These are phyloP conservation scores for Tephrocybe sp. DNA, from an alignment of 768 basidiomycete genomes.

Conservation along the genomic window DNA sequence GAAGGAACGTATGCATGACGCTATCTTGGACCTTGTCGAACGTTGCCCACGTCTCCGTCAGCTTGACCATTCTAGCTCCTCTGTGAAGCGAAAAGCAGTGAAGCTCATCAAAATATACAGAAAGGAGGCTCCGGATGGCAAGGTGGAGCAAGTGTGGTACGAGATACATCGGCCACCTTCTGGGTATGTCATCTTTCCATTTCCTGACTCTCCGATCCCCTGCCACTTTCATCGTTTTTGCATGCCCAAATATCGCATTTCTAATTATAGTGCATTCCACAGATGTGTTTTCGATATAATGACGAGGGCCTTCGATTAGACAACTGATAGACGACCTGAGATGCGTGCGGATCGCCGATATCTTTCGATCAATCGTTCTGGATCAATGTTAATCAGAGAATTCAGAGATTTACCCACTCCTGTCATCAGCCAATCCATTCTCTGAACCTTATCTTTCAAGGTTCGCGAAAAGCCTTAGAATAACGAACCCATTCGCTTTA, in stretches of 20 bases:
- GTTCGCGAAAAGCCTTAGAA: too few relatives aligned
- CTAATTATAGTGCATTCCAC: not conserved
- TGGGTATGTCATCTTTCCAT: conserved; percentile 22
- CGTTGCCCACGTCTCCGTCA: conserved; percentile 40
- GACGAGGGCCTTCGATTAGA: not conserved
- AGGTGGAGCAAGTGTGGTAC: conserved; percentile 30
- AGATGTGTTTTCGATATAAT: conserved; percentile 10
- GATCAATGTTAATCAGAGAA: too few relatives aligned
- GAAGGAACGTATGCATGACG: conserved; percentile 39
- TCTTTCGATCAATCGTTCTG: too few relatives aligned
- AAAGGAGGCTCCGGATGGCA: conserved; percentile 24
- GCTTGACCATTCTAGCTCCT: conserved; percentile 39
- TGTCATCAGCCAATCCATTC: too few relatives aligned
- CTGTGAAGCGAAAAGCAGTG: conserved; percentile 30
- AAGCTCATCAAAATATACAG: conserved; percentile 40
- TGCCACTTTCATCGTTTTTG: not conserved
- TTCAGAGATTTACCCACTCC: too few relatives aligned
- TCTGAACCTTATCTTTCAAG: too few relatives aligned
- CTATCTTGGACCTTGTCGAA: conserved; percentile 38
- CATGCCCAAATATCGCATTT: not conserved
- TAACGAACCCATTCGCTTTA: too few relatives aligned
- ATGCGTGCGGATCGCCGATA: too few relatives aligned
- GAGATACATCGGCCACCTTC: conserved; percentile 25
- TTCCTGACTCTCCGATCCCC: not conserved
- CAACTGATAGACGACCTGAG: not conserved